A percentile compares a stretch with the other conserved stretches of the same genome.
phyloP scores from a whole-genome alignment of 495 filamentous ascomycete species.

The Talaromyces liani region DNA sequence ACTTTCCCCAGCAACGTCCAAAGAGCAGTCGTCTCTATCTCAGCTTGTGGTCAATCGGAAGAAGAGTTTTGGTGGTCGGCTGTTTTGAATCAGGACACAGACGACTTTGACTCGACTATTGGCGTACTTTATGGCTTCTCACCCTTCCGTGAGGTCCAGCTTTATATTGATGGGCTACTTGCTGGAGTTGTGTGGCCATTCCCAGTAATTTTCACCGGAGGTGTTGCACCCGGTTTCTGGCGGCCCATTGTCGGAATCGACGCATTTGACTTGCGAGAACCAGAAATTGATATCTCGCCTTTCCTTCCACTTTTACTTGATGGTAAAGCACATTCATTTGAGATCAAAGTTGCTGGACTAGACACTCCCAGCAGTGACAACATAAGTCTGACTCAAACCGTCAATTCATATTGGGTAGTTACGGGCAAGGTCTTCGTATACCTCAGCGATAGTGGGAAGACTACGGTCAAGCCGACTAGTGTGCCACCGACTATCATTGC shows the following conservation, averaged over 20 bases:
- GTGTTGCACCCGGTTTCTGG: slow-evolving; percentile 76
- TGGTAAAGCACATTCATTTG: slow-evolving; percentile 57
- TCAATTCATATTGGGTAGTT: slow-evolving; percentile 72
- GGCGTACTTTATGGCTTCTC: slow-evolving; percentile 61
- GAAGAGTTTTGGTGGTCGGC: slow-evolving; percentile 94
- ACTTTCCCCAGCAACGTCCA: slow-evolving; percentile 54
- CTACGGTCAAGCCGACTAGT: slow-evolving; percentile 45
- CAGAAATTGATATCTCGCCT: slow-evolving; percentile 80
- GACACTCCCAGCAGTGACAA: slow-evolving; percentile 33
- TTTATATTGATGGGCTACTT: slow-evolving; percentile 67
- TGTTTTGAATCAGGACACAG: slow-evolving; percentile 54
- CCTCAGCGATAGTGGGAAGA: slow-evolving; percentile 32
- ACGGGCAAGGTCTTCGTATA: slow-evolving; percentile 80
- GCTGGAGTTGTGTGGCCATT: slow-evolving; percentile 84
- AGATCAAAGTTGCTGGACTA: slow-evolving; percentile 62
- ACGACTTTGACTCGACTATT: slow-evolving; percentile 50
- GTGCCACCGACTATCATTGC: slow-evolving; percentile 21
- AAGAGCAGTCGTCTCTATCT: slow-evolving; percentile 68
- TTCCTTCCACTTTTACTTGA: slow-evolving; percentile 65
- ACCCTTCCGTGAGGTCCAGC: slow-evolving; percentile 76
- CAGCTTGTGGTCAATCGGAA: slow-evolving; percentile 65
- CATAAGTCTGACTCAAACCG: slow-evolving; percentile 47
- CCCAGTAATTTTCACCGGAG: slow-evolving; percentile 82
- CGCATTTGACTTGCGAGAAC: slow-evolving; percentile 72
- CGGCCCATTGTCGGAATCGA: slow-evolving; percentile 80